Conservation (phyloP, 768 basidiomycete species). For the Coprinopsis sp. region DNA sequence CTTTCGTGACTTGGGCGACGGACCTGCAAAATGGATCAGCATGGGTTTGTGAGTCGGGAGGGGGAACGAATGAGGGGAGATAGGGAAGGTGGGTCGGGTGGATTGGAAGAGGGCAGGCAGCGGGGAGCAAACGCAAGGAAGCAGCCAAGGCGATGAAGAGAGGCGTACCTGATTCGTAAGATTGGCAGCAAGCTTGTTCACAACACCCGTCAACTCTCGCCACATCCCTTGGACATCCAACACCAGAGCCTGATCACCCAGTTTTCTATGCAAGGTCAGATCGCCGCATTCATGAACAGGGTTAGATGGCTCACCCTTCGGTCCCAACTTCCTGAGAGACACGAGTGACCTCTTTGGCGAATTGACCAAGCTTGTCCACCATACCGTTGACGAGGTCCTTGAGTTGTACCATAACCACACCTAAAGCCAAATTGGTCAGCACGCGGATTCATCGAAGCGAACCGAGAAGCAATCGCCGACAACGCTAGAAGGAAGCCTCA, state of each 20-base stretch:
- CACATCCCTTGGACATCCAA: constrained; percentile 89
- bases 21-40: constrained; percentile 37
- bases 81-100: too few species aligned
- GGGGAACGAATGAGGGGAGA: too few species aligned
- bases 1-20: constrained; percentile 92
- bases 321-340: constrained; percentile 83
- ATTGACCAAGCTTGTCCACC: constrained; percentile 68
- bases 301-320: constrained; percentile 49
- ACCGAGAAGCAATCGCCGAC: not conserved
- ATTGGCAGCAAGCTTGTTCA: constrained; percentile 79
- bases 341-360: constrained; percentile 88
- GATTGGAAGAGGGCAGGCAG: too few species aligned
- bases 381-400: constrained; percentile 70
- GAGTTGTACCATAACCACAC: constrained; percentile 69
- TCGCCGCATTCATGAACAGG: not conserved
- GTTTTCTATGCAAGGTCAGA: constrained; percentile 48
- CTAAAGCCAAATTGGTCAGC: not conserved
- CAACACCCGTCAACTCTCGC: constrained; percentile 77
- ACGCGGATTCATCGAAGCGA: not conserved
- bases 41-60: too few species aligned
- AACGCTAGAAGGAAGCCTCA: too few species aligned
- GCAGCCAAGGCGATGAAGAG: constrained; percentile 1
- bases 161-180: constrained; percentile 58
- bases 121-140: not conserved
- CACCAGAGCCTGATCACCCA: constrained; percentile 84